A percentile compares a stretch with the other conserved stretches of the same genome.
phyloP scores from a whole-genome alignment of 768 basidiomycete genomes.

The Kwoniella dendrophila region DNA sequence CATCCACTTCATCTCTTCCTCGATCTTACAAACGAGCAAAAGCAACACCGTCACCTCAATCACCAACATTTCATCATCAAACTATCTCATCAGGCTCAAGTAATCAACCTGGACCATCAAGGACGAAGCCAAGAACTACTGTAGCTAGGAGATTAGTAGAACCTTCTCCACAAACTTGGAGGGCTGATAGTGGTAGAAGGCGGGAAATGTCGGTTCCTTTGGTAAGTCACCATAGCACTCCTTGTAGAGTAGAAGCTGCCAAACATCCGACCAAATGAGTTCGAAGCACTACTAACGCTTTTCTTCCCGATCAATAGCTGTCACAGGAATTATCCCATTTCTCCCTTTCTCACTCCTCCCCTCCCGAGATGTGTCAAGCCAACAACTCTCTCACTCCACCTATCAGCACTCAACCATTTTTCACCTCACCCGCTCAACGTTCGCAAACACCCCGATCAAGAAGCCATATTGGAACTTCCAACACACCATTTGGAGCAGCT shows the following conservation, averaged over 20 bases:
- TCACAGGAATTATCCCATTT: constrained; percentile 45
- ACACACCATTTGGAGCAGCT: constrained; percentile 9
- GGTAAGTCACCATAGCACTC: constrained; percentile 26
- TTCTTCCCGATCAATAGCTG: constrained; percentile 23
- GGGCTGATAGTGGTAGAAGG: constrained; percentile 23
- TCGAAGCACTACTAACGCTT: no score
- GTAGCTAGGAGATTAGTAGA: constrained; percentile 17
- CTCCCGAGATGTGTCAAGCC: constrained; percentile 3
- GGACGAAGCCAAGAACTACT: constrained; percentile 8
- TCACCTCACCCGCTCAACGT: constrained; percentile 6
- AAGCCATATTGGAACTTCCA: constrained; percentile 2
- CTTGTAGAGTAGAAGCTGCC: not conserved
- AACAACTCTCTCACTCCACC: not conserved
- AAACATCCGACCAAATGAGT: no score
- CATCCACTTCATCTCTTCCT: constrained; percentile 20
- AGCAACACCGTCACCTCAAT: constrained; percentile 27
- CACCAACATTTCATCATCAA: not conserved
- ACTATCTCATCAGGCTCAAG: constrained; percentile 3
- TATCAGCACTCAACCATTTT: not conserved
- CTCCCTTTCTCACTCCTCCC: constrained; percentile 36
- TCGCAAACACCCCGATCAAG: constrained; percentile 17
- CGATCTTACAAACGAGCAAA: constrained; percentile 35
- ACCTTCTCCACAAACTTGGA: constrained; percentile 12
- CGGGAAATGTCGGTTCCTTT: constrained; percentile 47
- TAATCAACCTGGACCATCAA: constrained; percentile 3